Evolutionary conservation across 176 grass and related monocot genomes (phyloP).

Genomic region (Elymus sibiricus): DNA sequence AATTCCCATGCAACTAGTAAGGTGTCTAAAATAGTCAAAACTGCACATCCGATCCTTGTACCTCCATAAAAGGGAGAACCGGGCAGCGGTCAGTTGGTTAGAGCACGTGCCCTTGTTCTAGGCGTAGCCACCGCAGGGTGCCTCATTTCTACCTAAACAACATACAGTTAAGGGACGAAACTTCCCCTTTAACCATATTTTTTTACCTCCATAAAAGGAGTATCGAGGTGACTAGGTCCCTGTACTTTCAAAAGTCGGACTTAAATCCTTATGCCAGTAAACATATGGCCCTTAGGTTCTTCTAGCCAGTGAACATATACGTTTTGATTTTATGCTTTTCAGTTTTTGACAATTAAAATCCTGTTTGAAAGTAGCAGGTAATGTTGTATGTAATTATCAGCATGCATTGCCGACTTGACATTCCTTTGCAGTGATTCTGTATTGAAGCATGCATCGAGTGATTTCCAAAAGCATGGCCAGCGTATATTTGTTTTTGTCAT

Average conservation of each 20-base stretch:
- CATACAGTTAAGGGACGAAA: neutral
- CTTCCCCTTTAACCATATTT: neutral
- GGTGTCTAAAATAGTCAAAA: neutral
- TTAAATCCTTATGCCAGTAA: slow-evolving; percentile 13
- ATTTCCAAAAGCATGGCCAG: slow-evolving; percentile 65
- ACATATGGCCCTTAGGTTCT: neutral
- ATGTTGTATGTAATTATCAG: slow-evolving; percentile 8
- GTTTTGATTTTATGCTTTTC: neutral
- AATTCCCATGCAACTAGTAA: neutral
- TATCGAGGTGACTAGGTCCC: neutral
- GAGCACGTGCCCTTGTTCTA: neutral
- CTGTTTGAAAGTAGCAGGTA: neutral
- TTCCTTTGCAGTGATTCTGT: slow-evolving; percentile 64
- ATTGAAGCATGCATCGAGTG: slow-evolving; percentile 60
- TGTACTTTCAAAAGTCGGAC: neutral
- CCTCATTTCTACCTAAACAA: neutral
- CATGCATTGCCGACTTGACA: slow-evolving; percentile 6
- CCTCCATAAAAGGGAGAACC: neutral
- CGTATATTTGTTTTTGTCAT: slow-evolving; percentile 81
- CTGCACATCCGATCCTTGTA: neutral
- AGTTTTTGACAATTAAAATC: neutral
- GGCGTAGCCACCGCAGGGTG: neutral
- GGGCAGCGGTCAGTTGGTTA: neutral
- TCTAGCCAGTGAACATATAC: neutral
- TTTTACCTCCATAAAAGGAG: neutral